Conservation (phyloP, 2,329 filamentous ascomycete species). For the Colletotrichum navitas region DNA sequence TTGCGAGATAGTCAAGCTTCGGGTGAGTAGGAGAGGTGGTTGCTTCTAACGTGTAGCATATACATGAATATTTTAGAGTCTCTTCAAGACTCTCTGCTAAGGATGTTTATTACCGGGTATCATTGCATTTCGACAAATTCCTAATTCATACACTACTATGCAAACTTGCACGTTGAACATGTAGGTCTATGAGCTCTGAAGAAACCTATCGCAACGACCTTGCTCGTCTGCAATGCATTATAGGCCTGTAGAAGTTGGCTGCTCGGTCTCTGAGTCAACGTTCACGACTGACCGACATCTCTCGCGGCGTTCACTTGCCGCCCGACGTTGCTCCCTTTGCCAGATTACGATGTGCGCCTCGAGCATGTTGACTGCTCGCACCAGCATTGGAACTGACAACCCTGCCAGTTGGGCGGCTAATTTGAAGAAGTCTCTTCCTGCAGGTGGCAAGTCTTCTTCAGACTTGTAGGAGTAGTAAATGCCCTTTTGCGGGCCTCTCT, state of each 20-base stretch:
- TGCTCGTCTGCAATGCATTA: neutral
- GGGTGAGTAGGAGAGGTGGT: neutral
- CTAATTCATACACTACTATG: neutral
- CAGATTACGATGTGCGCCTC: slow-evolving; percentile 53
- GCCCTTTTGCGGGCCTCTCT: neutral
- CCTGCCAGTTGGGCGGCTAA: slow-evolving; percentile 51
- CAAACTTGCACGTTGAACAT: neutral
- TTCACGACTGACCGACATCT: slow-evolving; percentile 9
- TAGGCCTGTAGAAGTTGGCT: neutral
- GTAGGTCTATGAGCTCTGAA: neutral
- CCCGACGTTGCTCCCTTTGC: slow-evolving; percentile 46
- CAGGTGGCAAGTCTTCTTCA: slow-evolving; percentile 49
- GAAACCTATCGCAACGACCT: neutral
- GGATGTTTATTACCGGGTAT: neutral
- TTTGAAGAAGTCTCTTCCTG: slow-evolving; percentile 50
- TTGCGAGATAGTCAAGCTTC: neutral
- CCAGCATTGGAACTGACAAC: slow-evolving; percentile 50
- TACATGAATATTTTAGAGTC: neutral
- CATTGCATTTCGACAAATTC: neutral
- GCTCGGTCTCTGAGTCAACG: slow-evolving; percentile 17
- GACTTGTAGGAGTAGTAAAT: slow-evolving; percentile 43
- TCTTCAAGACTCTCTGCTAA: too few species aligned
- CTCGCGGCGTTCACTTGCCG: slow-evolving; percentile 26
- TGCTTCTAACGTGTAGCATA: neutral
- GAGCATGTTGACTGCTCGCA: slow-evolving; percentile 55